Conservation (phyloP, 495 filamentous ascomycete species). For the Daldinia vernicosa region DNA sequence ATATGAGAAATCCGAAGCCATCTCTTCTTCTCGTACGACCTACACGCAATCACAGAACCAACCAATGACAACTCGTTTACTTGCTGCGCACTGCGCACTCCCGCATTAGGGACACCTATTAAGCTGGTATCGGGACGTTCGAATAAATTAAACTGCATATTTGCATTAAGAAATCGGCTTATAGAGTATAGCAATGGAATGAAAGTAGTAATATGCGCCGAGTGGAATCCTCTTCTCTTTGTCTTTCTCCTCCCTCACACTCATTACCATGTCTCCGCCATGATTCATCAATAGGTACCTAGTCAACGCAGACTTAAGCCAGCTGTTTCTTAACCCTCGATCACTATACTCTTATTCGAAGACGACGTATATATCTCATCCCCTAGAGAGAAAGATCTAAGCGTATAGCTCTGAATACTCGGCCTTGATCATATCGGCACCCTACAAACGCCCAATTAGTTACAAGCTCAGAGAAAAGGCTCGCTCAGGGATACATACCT, state of each 20-base stretch:
- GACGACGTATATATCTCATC: background rate
- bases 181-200: background rate
- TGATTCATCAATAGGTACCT: background rate
- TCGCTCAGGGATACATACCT: constrained; percentile 36
- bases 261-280: background rate
- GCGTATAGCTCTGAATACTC: constrained; percentile 49
- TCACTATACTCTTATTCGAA: background rate
- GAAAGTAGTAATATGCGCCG: background rate
- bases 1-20: background rate
- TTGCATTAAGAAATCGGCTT: background rate
- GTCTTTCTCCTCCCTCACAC: background rate
- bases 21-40: background rate
- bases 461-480: background rate
- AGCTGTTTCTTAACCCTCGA: background rate
- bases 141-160: background rate
- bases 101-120: background rate
- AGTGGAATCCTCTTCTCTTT: background rate
- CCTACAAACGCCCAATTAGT: constrained; percentile 46
- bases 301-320: background rate
- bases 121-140: background rate
- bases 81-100: background rate
- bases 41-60: background rate
- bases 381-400: background rate
- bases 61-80: background rate
- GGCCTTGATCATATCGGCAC: constrained; percentile 58